Conservation (phyloP, 306 rosid genomes). For the Glycyrrhiza uralensis region DNA sequence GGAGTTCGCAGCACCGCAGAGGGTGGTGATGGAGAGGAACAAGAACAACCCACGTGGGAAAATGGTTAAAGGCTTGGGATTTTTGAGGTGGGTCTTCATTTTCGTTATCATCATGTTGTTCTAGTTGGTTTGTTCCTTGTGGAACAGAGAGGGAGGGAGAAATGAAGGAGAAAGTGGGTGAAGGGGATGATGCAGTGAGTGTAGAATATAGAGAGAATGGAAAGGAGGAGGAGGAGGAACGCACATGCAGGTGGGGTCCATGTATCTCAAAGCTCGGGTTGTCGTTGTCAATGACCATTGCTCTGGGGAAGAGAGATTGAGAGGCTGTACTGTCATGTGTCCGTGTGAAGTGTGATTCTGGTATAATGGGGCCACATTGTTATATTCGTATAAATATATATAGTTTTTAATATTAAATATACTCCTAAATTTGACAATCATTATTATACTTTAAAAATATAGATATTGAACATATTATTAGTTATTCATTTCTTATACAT, state of each 20-base stretch:
- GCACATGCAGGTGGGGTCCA: conserved; percentile 57
- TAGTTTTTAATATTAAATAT: too few species aligned
- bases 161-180: not conserved
- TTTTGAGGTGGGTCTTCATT: conserved; percentile 19
- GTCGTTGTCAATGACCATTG: conserved; percentile 34
- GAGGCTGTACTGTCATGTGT: conserved; percentile 20
- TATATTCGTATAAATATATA: too few species aligned
- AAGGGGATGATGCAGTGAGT: not conserved
- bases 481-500: too few species aligned
- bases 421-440: too few species aligned
- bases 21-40: conserved; percentile 17
- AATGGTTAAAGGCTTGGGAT: conserved; percentile 16
- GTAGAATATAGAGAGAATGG: not conserved
- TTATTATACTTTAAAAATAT: too few species aligned
- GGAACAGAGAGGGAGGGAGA: not conserved
- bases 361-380: not conserved
- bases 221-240: not conserved
- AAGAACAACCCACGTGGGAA: conserved; percentile 25
- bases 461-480: too few species aligned
- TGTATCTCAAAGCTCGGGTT: conserved; percentile 14
- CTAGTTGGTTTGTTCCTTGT: too few species aligned
- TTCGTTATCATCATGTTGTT: conserved; percentile 15
- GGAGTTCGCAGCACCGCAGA: conserved; percentile 19
- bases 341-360: not conserved
- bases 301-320: not conserved